These are phyloP conservation scores for Globisporangium carolinianum DNA, from an alignment of 352 stramenopile genomes.

Conservation along the genomic window DNA sequence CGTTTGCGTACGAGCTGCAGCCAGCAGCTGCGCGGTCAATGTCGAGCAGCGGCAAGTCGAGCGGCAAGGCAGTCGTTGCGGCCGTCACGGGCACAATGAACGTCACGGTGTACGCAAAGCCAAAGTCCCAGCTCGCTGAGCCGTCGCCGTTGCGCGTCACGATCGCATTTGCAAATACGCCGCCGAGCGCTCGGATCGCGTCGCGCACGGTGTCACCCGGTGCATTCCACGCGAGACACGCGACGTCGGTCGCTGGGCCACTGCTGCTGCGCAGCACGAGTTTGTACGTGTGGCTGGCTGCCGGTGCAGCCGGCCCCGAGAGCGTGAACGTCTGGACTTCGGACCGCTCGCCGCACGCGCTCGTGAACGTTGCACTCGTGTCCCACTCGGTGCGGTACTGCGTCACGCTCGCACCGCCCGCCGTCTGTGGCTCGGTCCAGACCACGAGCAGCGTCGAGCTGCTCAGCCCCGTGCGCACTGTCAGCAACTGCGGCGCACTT, in stretches of 20 bases:
- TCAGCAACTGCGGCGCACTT: constrained; percentile 69
- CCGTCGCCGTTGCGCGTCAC: constrained; percentile 45
- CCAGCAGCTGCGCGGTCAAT: constrained; percentile 15
- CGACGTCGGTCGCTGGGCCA: constrained; percentile 13
- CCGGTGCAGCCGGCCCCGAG: constrained; percentile 8
- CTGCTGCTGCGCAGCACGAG: constrained; percentile 13
- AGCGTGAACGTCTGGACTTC: constrained; percentile 64
- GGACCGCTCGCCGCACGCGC: constrained; percentile 54
- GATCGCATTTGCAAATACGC: constrained; percentile 19
- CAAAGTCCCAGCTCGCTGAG: constrained; percentile 57
- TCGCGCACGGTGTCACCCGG: constrained; percentile 15
- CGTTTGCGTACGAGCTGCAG: constrained; percentile 28
- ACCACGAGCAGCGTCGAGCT: constrained; percentile 50
- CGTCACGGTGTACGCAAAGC: constrained; percentile 50
- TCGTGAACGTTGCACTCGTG: constrained; percentile 79
- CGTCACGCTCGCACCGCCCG: constrained; percentile 75
- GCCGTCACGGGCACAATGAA: constrained; percentile 44
- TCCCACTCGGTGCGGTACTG: constrained; percentile 96
- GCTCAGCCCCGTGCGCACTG: constrained; percentile 64
- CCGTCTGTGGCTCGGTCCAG: constrained; percentile 67
- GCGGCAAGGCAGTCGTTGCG: constrained; percentile 23
- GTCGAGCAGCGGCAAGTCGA: constrained; percentile 33
- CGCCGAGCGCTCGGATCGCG: constrained; percentile 18
- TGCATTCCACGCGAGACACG: constrained; percentile 34
- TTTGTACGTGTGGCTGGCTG: constrained; percentile 17